These are phyloP conservation scores for Amoebophrya sp. DNA, from an alignment of 169 alveolate species.

Conservation along the genomic window DNA sequence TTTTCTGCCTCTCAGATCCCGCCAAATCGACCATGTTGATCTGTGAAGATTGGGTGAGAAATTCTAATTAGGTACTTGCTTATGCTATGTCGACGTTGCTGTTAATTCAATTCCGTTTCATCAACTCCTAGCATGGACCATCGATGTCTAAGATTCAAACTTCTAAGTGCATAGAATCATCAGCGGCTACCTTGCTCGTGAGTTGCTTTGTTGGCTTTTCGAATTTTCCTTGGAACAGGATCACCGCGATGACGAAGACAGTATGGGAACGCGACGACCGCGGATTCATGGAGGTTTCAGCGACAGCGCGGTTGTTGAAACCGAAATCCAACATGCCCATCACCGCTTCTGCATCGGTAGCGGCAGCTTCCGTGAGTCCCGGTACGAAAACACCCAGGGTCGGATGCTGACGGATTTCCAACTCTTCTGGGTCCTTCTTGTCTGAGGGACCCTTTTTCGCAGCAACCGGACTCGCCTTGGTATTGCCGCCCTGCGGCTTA, in stretches of 20 bases:
- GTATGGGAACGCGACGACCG: constrained; percentile 66
- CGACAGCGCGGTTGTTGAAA: constrained; percentile 52
- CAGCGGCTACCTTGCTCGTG: no score
- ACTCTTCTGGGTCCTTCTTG: background rate
- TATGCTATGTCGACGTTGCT: no score
- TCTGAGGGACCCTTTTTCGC: background rate
- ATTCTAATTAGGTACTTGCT: no score
- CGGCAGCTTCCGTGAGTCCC: constrained; percentile 27
- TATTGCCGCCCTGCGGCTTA: constrained; percentile 35
- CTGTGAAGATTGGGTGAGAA: no score
- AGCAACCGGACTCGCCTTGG: background rate
- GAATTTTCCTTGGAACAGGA: background rate
- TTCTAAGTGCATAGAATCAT: no score
- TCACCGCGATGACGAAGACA: constrained; percentile 54
- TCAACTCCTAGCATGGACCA: no score
- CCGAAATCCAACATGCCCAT: constrained; percentile 34
- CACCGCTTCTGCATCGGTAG: constrained; percentile 27
- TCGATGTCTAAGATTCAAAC: no score
- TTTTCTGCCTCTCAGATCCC: constrained; percentile 45
- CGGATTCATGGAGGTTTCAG: constrained; percentile 63
- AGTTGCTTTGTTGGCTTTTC: background rate
- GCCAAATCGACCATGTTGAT: constrained; percentile 31
- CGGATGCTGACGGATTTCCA: constrained; percentile 36
- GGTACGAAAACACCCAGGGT: constrained; percentile 34
- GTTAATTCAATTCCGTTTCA: no score